These are phyloP conservation scores for Epicoccum sorghinum DNA, from an alignment of 2,329 filamentous ascomycete genomes.

Conservation along the genomic window DNA sequence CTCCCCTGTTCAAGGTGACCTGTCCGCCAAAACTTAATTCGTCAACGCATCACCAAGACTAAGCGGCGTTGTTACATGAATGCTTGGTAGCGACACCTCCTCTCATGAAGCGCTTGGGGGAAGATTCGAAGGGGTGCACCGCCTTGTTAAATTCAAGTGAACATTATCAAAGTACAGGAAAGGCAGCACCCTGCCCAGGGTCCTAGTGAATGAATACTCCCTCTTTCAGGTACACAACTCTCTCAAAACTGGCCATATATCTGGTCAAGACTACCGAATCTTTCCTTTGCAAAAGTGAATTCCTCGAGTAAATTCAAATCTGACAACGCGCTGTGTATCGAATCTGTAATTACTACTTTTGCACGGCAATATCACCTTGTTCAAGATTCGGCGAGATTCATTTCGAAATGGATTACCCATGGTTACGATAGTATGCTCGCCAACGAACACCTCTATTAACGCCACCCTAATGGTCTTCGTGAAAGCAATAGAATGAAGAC, in stretches of 20 bases:
- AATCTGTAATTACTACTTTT: no score
- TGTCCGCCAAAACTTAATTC: conserved; percentile 8
- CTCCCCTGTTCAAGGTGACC: conserved; percentile 1
- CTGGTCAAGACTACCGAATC: no score
- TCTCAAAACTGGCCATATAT: no score
- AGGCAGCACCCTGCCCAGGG: no score
- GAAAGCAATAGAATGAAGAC: conserved; percentile 8
- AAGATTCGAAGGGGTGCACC: neutral
- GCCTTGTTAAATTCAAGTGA: no score
- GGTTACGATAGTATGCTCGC: conserved; percentile 10
- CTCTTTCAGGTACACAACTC: no score
- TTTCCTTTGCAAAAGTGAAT: no score
- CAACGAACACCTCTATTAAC: conserved; percentile 38
- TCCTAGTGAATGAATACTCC: no score
- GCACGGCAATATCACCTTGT: neutral
- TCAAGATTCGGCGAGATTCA: neutral
- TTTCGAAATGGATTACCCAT: conserved; percentile 11
- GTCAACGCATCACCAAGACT: neutral
- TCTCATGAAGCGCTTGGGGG: neutral
- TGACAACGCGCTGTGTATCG: no score
- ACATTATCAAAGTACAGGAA: no score
- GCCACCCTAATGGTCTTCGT: conserved; percentile 32
- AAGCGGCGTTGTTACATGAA: neutral
- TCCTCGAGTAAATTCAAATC: no score
- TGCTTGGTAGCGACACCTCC: neutral